Percentiles rank a stretch among this genome's conserved stretches.
These are phyloP conservation scores for Fusarium redolens DNA, from an alignment of 2,329 filamentous ascomycete species.

Conservation along the genomic window DNA sequence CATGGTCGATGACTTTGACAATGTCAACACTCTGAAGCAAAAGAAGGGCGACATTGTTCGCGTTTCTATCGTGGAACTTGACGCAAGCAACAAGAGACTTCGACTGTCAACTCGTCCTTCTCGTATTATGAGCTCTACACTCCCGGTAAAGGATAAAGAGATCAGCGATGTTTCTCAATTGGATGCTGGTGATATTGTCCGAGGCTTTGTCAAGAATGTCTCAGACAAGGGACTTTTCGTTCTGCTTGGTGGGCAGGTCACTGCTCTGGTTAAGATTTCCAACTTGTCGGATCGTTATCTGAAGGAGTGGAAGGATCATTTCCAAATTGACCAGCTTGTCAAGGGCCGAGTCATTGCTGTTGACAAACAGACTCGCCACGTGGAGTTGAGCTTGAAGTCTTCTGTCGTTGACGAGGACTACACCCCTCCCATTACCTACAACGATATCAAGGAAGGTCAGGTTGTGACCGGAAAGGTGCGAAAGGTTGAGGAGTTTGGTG, in stretches of 20 bases:
- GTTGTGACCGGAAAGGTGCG: constrained; percentile 89
- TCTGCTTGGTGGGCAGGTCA: constrained; percentile 81
- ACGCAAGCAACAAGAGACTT: constrained; percentile 85
- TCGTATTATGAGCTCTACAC: constrained; percentile 85
- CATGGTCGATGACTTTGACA: constrained; percentile 85
- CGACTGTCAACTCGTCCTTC: constrained; percentile 87
- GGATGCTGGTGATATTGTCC: constrained; percentile 80
- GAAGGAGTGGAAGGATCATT: constrained; percentile 94
- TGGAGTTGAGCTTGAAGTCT: constrained; percentile 88
- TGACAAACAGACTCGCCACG: constrained; percentile 74
- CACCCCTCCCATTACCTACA: constrained; percentile 76
- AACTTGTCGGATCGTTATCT: constrained; percentile 91
- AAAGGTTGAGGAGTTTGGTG: constrained; percentile 94
- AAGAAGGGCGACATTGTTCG: constrained; percentile 88
- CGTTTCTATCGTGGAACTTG: constrained; percentile 85
- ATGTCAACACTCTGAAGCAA: constrained; percentile 79
- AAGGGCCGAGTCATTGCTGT: constrained; percentile 84
- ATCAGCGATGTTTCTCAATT: constrained; percentile 78
- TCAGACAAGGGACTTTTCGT: constrained; percentile 91
- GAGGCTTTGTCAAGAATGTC: constrained; percentile 93
- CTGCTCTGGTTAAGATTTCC: constrained; percentile 84
- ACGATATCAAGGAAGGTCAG: constrained; percentile 83
- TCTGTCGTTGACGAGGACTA: constrained; percentile 86
- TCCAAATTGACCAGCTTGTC: constrained; percentile 89
- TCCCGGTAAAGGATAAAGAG: constrained; percentile 84